Percentiles rank a stretch among this genome's conserved stretches.
phyloP scores from a whole-genome alignment of 2,329 filamentous ascomycete species.

The Cyclaneusma minus region DNA sequence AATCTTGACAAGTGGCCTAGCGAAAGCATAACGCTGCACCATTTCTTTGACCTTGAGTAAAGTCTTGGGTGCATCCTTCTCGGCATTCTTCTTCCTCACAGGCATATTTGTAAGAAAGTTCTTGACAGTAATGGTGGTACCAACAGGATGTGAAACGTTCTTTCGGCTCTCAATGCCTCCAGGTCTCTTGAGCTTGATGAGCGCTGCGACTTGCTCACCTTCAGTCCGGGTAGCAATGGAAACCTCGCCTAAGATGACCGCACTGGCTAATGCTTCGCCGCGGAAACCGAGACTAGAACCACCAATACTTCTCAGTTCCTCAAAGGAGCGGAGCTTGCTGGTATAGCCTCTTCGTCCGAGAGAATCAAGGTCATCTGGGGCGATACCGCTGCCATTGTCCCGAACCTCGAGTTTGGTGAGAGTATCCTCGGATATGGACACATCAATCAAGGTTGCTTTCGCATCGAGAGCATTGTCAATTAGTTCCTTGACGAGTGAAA shows the following conservation, averaged over 20 bases:
- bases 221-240: conserved; percentile 47
- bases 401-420: conserved; percentile 54
- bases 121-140: conserved; percentile 48
- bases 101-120: conserved; percentile 45
- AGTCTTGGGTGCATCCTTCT: conserved; percentile 41
- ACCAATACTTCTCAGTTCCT: conserved; percentile 41
- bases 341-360: conserved; percentile 56
- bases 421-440: conserved; percentile 49
- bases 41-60: conserved; percentile 42
- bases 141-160: conserved; percentile 37
- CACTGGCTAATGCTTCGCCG: conserved; percentile 56
- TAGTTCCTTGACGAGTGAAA: conserved; percentile 57
- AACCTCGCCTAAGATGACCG: conserved; percentile 42
- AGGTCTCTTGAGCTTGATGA: conserved; percentile 25
- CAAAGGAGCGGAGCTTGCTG: conserved; percentile 53
- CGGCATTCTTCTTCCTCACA: conserved; percentile 41
- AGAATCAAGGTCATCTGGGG: conserved; percentile 39
- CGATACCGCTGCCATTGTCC: conserved; percentile 62
- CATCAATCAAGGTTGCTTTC: conserved; percentile 46
- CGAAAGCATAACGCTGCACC: conserved; percentile 49
- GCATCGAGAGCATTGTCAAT: conserved; percentile 67
- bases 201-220: conserved; percentile 40
- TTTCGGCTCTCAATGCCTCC: conserved; percentile 23
- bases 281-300: conserved; percentile 57
- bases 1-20: conserved; percentile 46